Evolutionary conservation across 2,329 filamentous ascomycete genomes (phyloP).

Genomic region (Neopestalotiopsis sp.): DNA sequence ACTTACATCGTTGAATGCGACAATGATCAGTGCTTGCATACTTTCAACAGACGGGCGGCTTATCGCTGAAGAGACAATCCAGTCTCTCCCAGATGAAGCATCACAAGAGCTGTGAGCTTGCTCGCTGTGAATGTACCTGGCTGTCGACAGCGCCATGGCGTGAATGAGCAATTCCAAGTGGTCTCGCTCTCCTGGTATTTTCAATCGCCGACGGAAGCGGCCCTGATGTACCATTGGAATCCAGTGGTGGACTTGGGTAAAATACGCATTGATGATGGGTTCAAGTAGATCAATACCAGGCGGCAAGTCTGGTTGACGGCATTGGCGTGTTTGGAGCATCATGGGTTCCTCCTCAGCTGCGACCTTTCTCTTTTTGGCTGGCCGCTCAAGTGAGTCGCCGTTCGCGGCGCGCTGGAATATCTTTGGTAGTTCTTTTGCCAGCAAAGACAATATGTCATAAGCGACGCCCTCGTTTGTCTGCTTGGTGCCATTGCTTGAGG

Average conservation of each 20-base stretch:
- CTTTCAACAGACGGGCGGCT: slow-evolving; percentile 36
- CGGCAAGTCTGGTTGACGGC: background rate
- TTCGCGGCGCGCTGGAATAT: background rate
- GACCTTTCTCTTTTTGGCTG: background rate
- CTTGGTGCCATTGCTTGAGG: background rate
- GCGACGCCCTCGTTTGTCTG: background rate
- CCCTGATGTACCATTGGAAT: slow-evolving; percentile 40
- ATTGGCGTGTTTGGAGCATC: background rate
- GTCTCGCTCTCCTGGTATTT: slow-evolving; percentile 25
- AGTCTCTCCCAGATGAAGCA: slow-evolving; percentile 18
- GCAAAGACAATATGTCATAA: slow-evolving; percentile 21
- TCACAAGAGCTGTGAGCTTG: slow-evolving; percentile 23
- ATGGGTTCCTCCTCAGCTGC: background rate
- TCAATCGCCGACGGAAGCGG: slow-evolving; percentile 31
- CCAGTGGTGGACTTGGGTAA: slow-evolving; percentile 43
- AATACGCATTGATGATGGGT: slow-evolving; percentile 37
- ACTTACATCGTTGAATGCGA: slow-evolving; percentile 40
- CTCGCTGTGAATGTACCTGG: slow-evolving; percentile 32
- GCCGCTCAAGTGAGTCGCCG: background rate
- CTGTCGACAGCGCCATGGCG: slow-evolving; percentile 34
- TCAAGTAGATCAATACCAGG: slow-evolving; percentile 25
- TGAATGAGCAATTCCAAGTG: slow-evolving; percentile 37
- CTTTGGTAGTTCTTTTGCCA: slow-evolving; percentile 26
- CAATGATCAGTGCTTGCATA: slow-evolving; percentile 38
- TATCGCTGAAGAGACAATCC: slow-evolving; percentile 35